Conservation (phyloP, 371 early-diverging fungal species). For the Saksenaea oblongispora region DNA sequence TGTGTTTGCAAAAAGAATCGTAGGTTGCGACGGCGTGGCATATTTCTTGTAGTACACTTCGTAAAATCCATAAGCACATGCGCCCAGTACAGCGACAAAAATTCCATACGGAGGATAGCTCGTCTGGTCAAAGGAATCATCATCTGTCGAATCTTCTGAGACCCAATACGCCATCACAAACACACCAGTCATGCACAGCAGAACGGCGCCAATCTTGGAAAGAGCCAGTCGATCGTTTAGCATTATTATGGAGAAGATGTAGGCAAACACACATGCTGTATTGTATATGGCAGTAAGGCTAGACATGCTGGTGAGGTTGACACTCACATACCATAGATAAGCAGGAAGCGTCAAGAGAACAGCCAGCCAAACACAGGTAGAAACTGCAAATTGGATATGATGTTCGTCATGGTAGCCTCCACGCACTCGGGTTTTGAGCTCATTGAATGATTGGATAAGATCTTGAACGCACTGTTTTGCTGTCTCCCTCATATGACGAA, state of each 20-base stretch:
- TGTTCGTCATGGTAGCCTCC: background rate
- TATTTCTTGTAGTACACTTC: constrained; percentile 83
- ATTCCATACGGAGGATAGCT: constrained; percentile 41
- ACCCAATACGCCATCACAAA: constrained; percentile 61
- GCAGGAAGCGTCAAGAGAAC: constrained; percentile 66
- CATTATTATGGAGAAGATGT: constrained; percentile 72
- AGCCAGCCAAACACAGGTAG: constrained; percentile 40
- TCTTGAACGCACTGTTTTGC: background rate
- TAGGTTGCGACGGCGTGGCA: constrained; percentile 62
- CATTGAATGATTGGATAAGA: constrained; percentile 5
- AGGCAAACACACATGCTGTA: constrained; percentile 81
- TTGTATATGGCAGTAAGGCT: constrained; percentile 84
- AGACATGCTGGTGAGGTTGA: constrained; percentile 73
- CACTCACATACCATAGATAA: constrained; percentile 83
- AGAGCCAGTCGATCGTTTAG: constrained; percentile 60
- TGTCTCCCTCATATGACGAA: constrained; percentile 8
- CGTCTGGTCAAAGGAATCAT: constrained; percentile 5
- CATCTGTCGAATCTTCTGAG: constrained; percentile 10
- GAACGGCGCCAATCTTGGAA: constrained; percentile 65
- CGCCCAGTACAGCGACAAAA: constrained; percentile 53
- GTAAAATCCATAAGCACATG: constrained; percentile 63
- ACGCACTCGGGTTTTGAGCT: constrained; percentile 8
- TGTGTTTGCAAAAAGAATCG: constrained; percentile 71
- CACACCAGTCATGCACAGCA: constrained; percentile 71
- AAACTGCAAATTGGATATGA: constrained; percentile 33